Base-by-base conservation (phyloP, 129 eudicot species). In the Chrysanthemum lavandulifolium region DNA sequence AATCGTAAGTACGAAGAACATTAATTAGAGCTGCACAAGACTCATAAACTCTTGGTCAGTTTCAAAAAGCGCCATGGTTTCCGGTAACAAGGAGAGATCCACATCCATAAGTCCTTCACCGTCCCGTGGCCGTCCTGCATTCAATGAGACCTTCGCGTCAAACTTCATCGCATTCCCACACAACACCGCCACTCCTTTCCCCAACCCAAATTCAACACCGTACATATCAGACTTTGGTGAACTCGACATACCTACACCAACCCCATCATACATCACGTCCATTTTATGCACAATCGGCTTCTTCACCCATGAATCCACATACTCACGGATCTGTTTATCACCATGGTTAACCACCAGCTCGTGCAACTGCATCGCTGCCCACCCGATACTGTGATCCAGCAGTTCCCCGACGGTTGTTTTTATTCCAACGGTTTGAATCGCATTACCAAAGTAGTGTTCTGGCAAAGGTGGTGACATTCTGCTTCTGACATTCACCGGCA, bases 381-480 rank as follows among this genome's bases (percentile, higher is more conserved):
- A 69, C 27, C 62, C 73, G 50, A 69, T 40, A 29, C 73, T 43
- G 12, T 53, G 61, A 52, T 69, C 62, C 2, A 69, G 51, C 73
- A 69, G 15, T 16, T 69, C 73, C 61, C 62, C 27, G 15, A 16
- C 62, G 3, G 50, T 29, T 52, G 73, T 13, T 23, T 15, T 69
- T n/a, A 4, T 40, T 18, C 36, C 53, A 3, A 69, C 25, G 4
- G 73, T 53, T 36, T 69, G 73, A 52, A 69, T 27, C 50, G 40
- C 8, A 14, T 29, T 52, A 11, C 95, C 91, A 13, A 85, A 85
- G 71, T 81, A 88, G 25, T 67, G 73, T 3, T 76, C 62, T 0
- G 89, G 75, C 59, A 89, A 10, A 6, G 84, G 87, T 18, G 92
- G 89, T 18, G 64, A 54, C 9, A 89, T 54, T 27, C 87, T 82